Base-by-base conservation (phyloP, 495 filamentous ascomycete genomes). In the Aspergillus bridgeri region DNA sequence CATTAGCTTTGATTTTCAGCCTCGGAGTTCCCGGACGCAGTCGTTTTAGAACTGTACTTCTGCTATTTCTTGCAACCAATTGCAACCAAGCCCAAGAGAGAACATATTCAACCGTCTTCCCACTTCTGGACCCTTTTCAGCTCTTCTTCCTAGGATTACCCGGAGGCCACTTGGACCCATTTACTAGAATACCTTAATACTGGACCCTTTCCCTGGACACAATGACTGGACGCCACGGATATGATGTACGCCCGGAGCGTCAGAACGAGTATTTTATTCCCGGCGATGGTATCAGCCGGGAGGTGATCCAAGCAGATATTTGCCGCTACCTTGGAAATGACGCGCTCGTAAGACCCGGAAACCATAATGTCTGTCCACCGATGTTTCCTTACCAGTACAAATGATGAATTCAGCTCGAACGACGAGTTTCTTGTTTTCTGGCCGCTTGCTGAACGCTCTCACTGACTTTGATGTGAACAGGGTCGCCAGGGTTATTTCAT, bases 301-400 rank as follows among this genome's bases (percentile, higher is more conserved):
- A 96, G 72, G 92, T 96, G 66, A 94, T 96, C 74, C 90, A 91
- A 68, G 89, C 91, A 69, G 91, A 96, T 76, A 93, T 96, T 59
- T 95, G 91, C 79, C 88, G 91, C 70, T 96, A 94, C 69, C 84
- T 96, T 57, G 92, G 91, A 62, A 90, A 89, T 67, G 92, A 96
- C 81, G 92, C 92, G 29, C 83, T 92, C 62, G 91, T 94, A 63
- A 86, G 89, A 70, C 92, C 91, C 57, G 90, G 90, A 70, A 83
- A 77, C 59, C 89, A 92, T 74, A 82, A 89, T 83, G 90, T 92
- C 77, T 67, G 84, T 74, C 61, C 62, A 60, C 64, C 60, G 33
- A 60, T 42, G 45, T 53, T 58, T 58, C 54, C 51, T 60, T 62
- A 50, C 52, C 24, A 56, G 25, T 25, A 48, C 54, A 20, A 24